Evolutionary conservation across 208 protist genomes (phyloP).

Genomic region (Plasmodiophora brassicae): DNA sequence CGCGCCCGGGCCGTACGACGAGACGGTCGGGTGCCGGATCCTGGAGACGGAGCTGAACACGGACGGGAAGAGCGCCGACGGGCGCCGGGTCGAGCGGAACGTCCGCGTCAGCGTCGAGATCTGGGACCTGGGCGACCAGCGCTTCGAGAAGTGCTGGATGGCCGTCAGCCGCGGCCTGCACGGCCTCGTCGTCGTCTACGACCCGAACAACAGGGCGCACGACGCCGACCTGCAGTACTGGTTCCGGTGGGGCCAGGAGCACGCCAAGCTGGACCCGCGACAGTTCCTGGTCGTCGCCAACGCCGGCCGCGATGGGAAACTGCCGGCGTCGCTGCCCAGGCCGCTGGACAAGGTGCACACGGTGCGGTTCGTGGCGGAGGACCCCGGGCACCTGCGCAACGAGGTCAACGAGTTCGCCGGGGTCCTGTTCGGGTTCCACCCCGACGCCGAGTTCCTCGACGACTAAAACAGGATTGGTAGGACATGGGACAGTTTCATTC

Average conservation of each 20-base stretch:
- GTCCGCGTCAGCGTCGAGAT: constrained; percentile 21
- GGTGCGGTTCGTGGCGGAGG: background rate
- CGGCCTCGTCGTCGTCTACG: background rate
- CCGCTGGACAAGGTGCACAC: background rate
- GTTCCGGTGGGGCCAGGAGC: background rate
- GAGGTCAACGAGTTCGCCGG: background rate
- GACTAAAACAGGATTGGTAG: too few relatives aligned
- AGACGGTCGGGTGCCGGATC: constrained; percentile 18
- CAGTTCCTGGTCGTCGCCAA: background rate
- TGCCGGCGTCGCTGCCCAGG: background rate
- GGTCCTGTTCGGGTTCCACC: constrained; percentile 16
- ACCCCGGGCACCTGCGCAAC: background rate
- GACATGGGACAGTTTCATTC: too few relatives aligned
- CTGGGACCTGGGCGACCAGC: background rate
- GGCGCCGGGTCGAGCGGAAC: background rate
- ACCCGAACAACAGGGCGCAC: background rate
- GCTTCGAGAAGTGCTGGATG: constrained; percentile 10
- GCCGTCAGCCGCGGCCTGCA: background rate
- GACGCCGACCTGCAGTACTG: background rate
- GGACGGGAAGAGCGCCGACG: background rate
- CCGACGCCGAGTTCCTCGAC: constrained; percentile 15
- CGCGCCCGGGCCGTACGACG: background rate
- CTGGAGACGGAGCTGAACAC: background rate
- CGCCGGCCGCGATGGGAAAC: background rate
- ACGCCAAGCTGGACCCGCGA: background rate